Base-by-base conservation (phyloP, 1,284 basidiomycete species). In the Sporisorium reilianum region DNA sequence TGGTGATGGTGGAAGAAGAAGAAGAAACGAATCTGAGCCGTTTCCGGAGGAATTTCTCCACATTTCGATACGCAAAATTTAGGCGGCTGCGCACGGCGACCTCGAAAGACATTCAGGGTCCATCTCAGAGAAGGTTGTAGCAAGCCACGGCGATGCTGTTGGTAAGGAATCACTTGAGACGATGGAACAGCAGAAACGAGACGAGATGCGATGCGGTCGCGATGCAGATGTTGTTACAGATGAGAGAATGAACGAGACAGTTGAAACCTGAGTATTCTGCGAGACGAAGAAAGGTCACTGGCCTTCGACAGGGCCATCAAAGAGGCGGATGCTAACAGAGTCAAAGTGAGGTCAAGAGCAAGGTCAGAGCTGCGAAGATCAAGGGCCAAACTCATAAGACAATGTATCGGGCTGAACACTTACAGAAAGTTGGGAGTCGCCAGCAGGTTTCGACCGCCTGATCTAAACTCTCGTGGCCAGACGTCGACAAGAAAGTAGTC, bases 401-500 rank as follows among this genome's bases (percentile, higher is more conserved):
- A n/a, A n/a, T n/a, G n/a, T n/a, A n/a, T n/a, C 5, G 8, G 20
- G 5, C 22, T 14, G 18, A 16, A 38, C 28, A 90, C 94, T 87
- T 81, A 97, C 94, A 97, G 82, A 54, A 89, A 77, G 23, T 88
- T 86, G 0, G 95, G 95, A 0, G 94, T 91, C 58, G 91, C 90
- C 62, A 92, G 91, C 77, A 94, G 88, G 50, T 91, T 86, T 2
- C 89, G 90, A 54, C 89, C 88, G 0, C 92, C 92, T 20, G 92
- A 92, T 3, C 90, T 87, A 89, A 95, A 92, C 86, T 99, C 96
- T 65, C 93, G 88, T 25, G 92, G 91, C 97, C 96, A 99, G 2
- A 96, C 92, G 79, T 97, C 95, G 57, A 93, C 88, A 78, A 97
- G 85, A 86, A 98, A 98, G 90, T 95, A 97, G 51, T 80, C 80